Evolutionary conservation across 2,329 filamentous ascomycete species (phyloP), one percentile per base, ranked within the genome.

Genomic region (Venturia pyrina): DNA sequence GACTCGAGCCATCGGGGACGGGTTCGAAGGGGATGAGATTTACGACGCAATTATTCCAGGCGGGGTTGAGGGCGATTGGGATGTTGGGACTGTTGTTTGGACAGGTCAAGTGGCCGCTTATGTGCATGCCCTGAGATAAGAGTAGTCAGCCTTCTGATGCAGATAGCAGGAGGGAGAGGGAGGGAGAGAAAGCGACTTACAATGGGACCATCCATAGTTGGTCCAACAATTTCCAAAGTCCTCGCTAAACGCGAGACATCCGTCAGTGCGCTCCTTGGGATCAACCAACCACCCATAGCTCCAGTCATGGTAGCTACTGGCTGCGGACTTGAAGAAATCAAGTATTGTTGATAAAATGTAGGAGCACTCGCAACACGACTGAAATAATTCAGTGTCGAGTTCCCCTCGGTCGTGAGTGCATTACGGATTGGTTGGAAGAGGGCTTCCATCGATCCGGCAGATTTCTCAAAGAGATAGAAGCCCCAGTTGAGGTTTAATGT

Each of bases 51-150:
- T 46, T 32, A 28, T 56, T 57, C 64, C 64, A 66, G 11, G 56
- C n/a, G 2, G 57, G 64, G 37, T 66, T 66, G 19, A 62, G 34
- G 5, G 34, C 66, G 43, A 60, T 66, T 28, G 59, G 44, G 17
- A 44, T 32, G 37, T 59, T 34, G 1, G 44, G 63, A 37, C 21
- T 43, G 19, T 15, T 59, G 24, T 65, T 53, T 17, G 44, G 44
- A 34, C 44, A 48, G 5, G 48, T 40, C 32, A 65, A 57, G 40
- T 65, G 63, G 19, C 63, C 63, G n/a, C n/a, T 44, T 17, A 65
- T 48, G 19, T 62, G 60, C n/a, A 40, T 62, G 32, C 40, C 40
- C 60, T 62, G 21, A 5, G 5, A 48, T 6, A 11, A 40, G 37
- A 8, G 37, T 1, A 7, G 11, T 40, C 7, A 40, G 37, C 11